Evolutionary conservation across 352 stramenopile species (phyloP).

Genomic region (Globisporangium yorkense): DNA sequence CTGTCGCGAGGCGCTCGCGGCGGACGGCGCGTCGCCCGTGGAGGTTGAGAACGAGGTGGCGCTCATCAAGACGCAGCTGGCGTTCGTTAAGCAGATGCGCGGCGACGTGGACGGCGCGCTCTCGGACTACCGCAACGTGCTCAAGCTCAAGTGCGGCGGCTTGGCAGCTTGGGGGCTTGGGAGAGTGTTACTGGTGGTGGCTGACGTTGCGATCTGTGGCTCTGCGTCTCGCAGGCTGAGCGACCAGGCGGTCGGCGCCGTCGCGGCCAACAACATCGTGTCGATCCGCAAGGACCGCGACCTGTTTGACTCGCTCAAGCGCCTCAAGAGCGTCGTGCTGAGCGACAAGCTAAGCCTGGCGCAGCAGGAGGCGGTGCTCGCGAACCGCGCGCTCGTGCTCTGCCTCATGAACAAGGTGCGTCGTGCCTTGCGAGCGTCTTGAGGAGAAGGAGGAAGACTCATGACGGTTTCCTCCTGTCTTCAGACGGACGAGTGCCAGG

Average conservation of each 20-base stretch:
- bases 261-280: slow-evolving; percentile 81
- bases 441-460: no score
- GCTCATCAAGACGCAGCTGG: slow-evolving; percentile 64
- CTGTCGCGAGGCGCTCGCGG: slow-evolving; percentile 51
- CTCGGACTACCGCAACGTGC: slow-evolving; percentile 67
- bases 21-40: slow-evolving; percentile 40
- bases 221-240: slow-evolving; percentile 25
- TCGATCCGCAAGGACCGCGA: slow-evolving; percentile 73
- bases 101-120: slow-evolving; percentile 63
- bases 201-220: not conserved
- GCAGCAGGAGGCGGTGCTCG: slow-evolving; percentile 72
- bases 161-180: not conserved
- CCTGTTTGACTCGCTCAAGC: slow-evolving; percentile 81
- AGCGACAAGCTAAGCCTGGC: slow-evolving; percentile 49
- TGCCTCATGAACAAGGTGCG: slow-evolving; percentile 72
- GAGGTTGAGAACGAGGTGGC: slow-evolving; percentile 73
- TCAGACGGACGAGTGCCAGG: slow-evolving; percentile 58
- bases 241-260: slow-evolving; percentile 54
- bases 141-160: slow-evolving; percentile 68
- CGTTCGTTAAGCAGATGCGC: slow-evolving; percentile 76
- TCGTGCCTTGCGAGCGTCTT: not conserved
- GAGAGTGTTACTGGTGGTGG: no score
- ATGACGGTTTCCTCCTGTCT: not conserved
- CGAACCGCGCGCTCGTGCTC: slow-evolving; percentile 65
- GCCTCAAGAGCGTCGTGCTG: slow-evolving; percentile 60